Evolutionary conservation across 345 rosid genomes (phyloP), one percentile per base, ranked within the genome.

Genomic region (Pistacia atlantica): DNA sequence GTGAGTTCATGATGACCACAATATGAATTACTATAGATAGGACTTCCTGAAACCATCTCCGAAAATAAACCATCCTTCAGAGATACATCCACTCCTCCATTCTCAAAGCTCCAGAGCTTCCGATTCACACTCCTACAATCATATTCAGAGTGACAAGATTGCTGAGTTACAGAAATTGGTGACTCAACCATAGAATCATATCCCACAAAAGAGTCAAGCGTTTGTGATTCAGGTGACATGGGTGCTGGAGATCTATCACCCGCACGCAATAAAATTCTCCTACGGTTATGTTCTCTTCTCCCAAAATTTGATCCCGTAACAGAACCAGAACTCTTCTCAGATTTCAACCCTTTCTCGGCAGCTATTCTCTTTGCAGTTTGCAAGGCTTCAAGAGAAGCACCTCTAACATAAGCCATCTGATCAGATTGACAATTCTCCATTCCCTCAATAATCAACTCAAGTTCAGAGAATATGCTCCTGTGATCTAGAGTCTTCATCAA

Each of bases 321-420:
- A 57, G 98, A 91, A 80, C 83, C 82, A 17, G 79, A 79, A 79
- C 89, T 80, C 63, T 87, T 95, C 78, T 88, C 92, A 74, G 84
- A 81, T 78, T 91, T 89, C 14, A 79, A 80, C 42, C 83, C 92
- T 57, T 85, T 83, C 69, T 90, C 97, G 18, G 77, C 66, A 0
- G 82, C 80, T 49, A 97, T 86, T 84, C 87, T 85, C 83, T 89
- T 88, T 2, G 96, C 97, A 81, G 93, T 91, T 78, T 89, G 89
- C 83, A 85, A 75, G 65, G 99, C 93, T 84, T 94, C 99, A 76
- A 83, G 94, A 72, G 99, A 97, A 69, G 98, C 97, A 42, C 95
- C 97, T 80, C 84, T 90, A 48, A 94, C 97, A 71, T 86, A 92
- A 63, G 95, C 93, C 98, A 94, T 92, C 72, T 84, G 96, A 72